These are phyloP conservation scores for Ophiostoma pallidulum DNA, from an alignment of 2,329 filamentous ascomycete genomes.

Conservation along the genomic window DNA sequence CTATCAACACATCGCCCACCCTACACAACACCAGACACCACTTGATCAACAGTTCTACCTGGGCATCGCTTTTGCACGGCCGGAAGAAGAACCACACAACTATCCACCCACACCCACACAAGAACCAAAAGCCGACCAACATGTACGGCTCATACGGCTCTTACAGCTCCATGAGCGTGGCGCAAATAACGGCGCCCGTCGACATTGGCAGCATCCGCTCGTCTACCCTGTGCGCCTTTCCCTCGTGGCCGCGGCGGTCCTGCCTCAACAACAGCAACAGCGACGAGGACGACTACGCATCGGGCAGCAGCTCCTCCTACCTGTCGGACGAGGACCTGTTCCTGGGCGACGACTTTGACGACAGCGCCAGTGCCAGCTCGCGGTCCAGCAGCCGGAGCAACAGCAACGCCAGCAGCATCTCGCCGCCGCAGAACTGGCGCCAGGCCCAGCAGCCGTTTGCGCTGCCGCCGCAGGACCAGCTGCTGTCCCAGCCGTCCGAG, in stretches of 20 bases:
- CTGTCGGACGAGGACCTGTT: constrained; percentile 57
- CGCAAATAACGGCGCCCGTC: constrained; percentile 32
- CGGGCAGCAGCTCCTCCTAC: constrained; percentile 43
- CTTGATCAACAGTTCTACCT: constrained; percentile 4
- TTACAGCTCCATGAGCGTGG: constrained; percentile 39
- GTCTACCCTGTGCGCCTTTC: constrained; percentile 40
- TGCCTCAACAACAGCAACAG: constrained; percentile 33
- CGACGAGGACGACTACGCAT: background rate
- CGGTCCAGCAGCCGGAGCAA: constrained; percentile 34
- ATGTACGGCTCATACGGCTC: constrained; percentile 43
- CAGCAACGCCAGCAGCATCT: constrained; percentile 37
- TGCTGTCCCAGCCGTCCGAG: constrained; percentile 30
- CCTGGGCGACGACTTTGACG: constrained; percentile 39
- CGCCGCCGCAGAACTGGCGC: constrained; percentile 22
- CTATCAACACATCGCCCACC: background rate
- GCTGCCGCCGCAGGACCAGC: too few relatives aligned
- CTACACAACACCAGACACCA: background rate
- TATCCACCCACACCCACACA: constrained; percentile 17
- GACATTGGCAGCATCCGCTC: constrained; percentile 35
- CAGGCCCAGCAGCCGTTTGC: constrained; percentile 15
- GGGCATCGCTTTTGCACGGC: background rate
- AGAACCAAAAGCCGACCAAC: background rate
- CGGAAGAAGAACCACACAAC: constrained; percentile 6
- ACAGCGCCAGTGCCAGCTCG: constrained; percentile 40
- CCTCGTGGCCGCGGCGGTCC: constrained; percentile 48